Percentiles rank a stretch among this genome's conserved stretches.
phyloP scores from a whole-genome alignment of 495 filamentous ascomycete genomes.

The Podospora conica region DNA sequence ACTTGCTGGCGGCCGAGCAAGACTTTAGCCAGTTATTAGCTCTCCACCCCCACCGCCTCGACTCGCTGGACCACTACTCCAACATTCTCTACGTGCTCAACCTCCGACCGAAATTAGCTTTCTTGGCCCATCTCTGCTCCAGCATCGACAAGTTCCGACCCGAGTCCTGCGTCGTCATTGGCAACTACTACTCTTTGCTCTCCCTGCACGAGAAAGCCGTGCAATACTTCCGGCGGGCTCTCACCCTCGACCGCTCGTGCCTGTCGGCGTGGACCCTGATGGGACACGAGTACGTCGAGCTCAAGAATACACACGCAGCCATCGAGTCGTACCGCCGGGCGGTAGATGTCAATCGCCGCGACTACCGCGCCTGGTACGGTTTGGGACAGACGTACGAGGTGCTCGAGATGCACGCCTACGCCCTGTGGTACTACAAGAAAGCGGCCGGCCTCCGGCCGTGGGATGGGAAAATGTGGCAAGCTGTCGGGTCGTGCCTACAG shows the following conservation, averaged over 20 bases:
- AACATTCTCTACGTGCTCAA: conserved; percentile 96
- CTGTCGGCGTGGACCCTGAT: conserved; percentile 97
- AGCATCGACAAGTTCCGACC: conserved; percentile 92
- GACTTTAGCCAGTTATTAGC: conserved; percentile 79
- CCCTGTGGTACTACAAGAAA: conserved; percentile 94
- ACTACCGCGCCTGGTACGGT: conserved; percentile 98
- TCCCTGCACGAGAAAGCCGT: conserved; percentile 97
- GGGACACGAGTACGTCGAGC: conserved; percentile 98
- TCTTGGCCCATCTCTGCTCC: conserved; percentile 83
- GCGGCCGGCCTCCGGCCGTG: conserved; percentile 84
- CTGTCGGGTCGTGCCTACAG: conserved; percentile 83
- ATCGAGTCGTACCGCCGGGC: conserved; percentile 96
- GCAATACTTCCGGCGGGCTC: conserved; percentile 91
- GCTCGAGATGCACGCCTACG: conserved; percentile 95
- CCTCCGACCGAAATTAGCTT: conserved; percentile 78
- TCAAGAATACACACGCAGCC: conserved; percentile 98
- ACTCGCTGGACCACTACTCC: conserved; percentile 88
- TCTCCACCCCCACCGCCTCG: conserved; percentile 78
- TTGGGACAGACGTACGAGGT: conserved; percentile 96
- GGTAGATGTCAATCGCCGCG: conserved; percentile 92
- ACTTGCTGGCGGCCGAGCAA: conserved; percentile 77
- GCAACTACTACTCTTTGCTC: conserved; percentile 92
- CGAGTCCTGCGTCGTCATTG: conserved; percentile 93
- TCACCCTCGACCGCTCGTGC: conserved; percentile 90
- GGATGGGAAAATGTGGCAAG: conserved; percentile 98